Base-by-base conservation (phyloP, 352 stramenopile genomes). In the Pythium graminicola region DNA sequence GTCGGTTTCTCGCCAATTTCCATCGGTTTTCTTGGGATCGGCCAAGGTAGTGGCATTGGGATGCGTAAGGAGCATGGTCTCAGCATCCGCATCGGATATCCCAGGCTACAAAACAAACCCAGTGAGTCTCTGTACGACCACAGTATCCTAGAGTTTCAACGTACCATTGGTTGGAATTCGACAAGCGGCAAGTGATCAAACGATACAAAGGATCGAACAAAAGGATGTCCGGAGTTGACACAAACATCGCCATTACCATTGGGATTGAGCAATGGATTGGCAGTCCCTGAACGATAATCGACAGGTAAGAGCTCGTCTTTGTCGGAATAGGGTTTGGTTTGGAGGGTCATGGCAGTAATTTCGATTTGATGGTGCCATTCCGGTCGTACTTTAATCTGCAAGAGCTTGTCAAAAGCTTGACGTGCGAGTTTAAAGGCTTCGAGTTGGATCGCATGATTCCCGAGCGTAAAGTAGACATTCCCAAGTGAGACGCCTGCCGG, bases 131-230 rank as follows among this genome's bases (percentile, higher is more conserved):
- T n/a, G n/a, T n/a, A 42, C 16, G 3, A 49, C 48, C 40, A 52
- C 20, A 59, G 19, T 20, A 39, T 14, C 11, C 9, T 14, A 32
- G 24, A 44, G 13, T 4, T 35, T 9, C 16, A 20, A 45, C 47
- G n/a, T 63, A 89, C 74, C 61, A 62, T 62, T 1, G 82, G 81
- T 47, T 89, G 73, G 57, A 98, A 98, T 64, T 98, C 91, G 22
- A 98, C 91, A 3, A 98, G 76, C 29, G 94, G 95, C 17, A 98
- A 71, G 35, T 96, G 89, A 55, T 98, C 94, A 53, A 98, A 98
- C 20, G 91, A 97, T 20, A 97, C 65, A 47, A 98, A 97, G 1
- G 85, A 97, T 14, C 95, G 85, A 16, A 98, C 67, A 59, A 98
- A 98, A 13, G 87, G 91, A 54, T 98, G 95, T 9, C 87, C 84